A percentile compares a stretch with the other conserved stretches of the same genome.
These are phyloP conservation scores for Taxawa tesnikishii DNA, from an alignment of 2,329 filamentous ascomycete species.

Conservation along the genomic window DNA sequence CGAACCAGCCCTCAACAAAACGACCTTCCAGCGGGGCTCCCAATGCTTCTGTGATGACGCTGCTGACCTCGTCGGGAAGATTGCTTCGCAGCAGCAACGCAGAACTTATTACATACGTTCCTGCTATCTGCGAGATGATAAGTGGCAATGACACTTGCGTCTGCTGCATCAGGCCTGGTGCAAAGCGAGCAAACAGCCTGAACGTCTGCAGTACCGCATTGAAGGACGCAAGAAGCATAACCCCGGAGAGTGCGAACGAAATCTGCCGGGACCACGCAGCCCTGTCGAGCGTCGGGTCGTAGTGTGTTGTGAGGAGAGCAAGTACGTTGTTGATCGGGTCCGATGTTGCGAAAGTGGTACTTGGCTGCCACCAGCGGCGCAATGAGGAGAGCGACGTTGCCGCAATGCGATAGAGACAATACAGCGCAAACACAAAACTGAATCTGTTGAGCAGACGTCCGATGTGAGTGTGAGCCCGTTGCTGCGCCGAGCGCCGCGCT, in stretches of 20 bases:
- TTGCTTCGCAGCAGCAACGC: constrained; percentile 67
- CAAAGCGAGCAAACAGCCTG: constrained; percentile 64
- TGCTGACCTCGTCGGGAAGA: constrained; percentile 63
- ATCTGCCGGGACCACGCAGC: constrained; percentile 75
- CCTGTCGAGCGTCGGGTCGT: constrained; percentile 72
- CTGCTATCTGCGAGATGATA: constrained; percentile 66
- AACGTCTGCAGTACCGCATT: constrained; percentile 78
- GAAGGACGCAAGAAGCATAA: constrained; percentile 72
- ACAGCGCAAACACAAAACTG: constrained; percentile 60
- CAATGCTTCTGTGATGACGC: constrained; percentile 64
- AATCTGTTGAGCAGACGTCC: constrained; percentile 54
- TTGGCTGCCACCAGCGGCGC: constrained; percentile 38
- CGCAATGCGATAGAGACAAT: constrained; percentile 73
- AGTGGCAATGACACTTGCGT: constrained; percentile 69
- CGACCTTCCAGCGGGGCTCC: constrained; percentile 61
- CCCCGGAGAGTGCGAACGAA: constrained; percentile 68
- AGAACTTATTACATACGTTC: constrained; percentile 74
- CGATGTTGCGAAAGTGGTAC: constrained; percentile 49
- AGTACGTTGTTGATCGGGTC: constrained; percentile 79
- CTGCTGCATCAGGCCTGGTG: constrained; percentile 58
- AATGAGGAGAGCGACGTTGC: constrained; percentile 59
- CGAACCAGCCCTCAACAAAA: constrained; percentile 76
- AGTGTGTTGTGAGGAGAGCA: constrained; percentile 68
- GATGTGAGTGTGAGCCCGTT: constrained; percentile 52
- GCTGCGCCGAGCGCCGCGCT: constrained; percentile 49